Evolutionary conservation across 495 filamentous ascomycete genomes (phyloP).

Genomic region (Aspergillus saccharolyticus): DNA sequence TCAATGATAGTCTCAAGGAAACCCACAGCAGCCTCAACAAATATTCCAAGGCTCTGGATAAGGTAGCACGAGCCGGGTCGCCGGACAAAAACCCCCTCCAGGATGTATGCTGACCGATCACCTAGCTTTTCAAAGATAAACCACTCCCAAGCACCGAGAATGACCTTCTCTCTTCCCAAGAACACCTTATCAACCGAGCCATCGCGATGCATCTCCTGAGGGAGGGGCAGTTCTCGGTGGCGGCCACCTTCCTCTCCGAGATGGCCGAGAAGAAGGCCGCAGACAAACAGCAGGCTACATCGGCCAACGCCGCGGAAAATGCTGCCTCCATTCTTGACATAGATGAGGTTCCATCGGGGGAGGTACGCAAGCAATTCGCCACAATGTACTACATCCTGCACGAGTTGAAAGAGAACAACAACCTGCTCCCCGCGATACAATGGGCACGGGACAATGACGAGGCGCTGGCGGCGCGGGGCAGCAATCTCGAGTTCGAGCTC

Average conservation of each 20-base stretch:
- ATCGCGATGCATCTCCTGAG: slow-evolving; percentile 95
- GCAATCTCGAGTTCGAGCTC: slow-evolving; percentile 92
- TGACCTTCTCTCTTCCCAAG: slow-evolving; percentile 73
- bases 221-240: slow-evolving; percentile 88
- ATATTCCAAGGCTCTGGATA: slow-evolving; percentile 78
- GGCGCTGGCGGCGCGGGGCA: slow-evolving; percentile 73
- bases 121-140: slow-evolving; percentile 72
- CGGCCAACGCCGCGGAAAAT: slow-evolving; percentile 14
- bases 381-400: slow-evolving; percentile 88
- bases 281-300: slow-evolving; percentile 10
- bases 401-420: slow-evolving; percentile 60
- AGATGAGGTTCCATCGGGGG: slow-evolving; percentile 55
- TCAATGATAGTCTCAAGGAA: slow-evolving; percentile 75
- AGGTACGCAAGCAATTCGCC: slow-evolving; percentile 73
- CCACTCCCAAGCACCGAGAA: slow-evolving; percentile 70
- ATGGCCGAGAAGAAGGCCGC: slow-evolving; percentile 31
- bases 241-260: slow-evolving; percentile 73
- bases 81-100: not conserved
- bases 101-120: not conserved
- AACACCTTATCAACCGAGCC: slow-evolving; percentile 77
- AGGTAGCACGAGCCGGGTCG: slow-evolving; percentile 43
- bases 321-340: slow-evolving; percentile 34
- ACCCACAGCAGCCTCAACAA: slow-evolving; percentile 71
- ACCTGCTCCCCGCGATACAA: slow-evolving; percentile 75
- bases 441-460: slow-evolving; percentile 73